phyloP scores from a whole-genome alignment of 345 rosid genomes.

The Balakata baccata region DNA sequence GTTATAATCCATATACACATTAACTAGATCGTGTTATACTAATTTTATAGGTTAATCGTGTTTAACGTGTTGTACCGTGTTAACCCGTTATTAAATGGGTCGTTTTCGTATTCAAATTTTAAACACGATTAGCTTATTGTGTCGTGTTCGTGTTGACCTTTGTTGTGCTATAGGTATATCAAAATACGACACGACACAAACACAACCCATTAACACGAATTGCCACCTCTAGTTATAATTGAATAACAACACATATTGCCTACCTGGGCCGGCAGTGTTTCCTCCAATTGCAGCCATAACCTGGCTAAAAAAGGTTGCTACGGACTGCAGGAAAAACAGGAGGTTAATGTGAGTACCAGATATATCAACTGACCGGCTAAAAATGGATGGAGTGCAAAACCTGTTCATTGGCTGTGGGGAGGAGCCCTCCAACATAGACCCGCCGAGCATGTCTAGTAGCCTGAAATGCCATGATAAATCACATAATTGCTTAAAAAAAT shows the following conservation, averaged over 20 bases:
- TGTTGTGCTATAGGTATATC: too few relatives aligned
- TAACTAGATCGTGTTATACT: too few relatives aligned
- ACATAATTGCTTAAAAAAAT: background rate
- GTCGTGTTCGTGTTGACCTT: too few relatives aligned
- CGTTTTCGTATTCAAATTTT: too few relatives aligned
- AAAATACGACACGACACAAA: too few relatives aligned
- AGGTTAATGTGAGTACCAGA: background rate
- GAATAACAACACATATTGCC: background rate
- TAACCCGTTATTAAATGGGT: too few relatives aligned
- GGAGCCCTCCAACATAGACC: slow-evolving; percentile 97
- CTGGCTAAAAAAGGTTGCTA: slow-evolving; percentile 85
- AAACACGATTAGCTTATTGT: too few relatives aligned
- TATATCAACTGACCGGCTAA: background rate
- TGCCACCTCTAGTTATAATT: background rate
- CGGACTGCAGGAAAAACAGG: slow-evolving; percentile 52
- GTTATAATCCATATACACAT: too few relatives aligned
- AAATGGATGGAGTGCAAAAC: slow-evolving; percentile 29
- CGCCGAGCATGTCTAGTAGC: slow-evolving; percentile 99
- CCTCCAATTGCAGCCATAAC: slow-evolving; percentile 99
- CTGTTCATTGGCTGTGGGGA: slow-evolving; percentile 98
- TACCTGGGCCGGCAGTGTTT: slow-evolving; percentile 97
- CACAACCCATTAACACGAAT: too few relatives aligned
- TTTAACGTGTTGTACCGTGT: too few relatives aligned
- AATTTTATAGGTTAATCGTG: too few relatives aligned
- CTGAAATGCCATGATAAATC: slow-evolving; percentile 32